Conservation (phyloP, 176 grass and related monocot species). For the Triticum aestivum region DNA sequence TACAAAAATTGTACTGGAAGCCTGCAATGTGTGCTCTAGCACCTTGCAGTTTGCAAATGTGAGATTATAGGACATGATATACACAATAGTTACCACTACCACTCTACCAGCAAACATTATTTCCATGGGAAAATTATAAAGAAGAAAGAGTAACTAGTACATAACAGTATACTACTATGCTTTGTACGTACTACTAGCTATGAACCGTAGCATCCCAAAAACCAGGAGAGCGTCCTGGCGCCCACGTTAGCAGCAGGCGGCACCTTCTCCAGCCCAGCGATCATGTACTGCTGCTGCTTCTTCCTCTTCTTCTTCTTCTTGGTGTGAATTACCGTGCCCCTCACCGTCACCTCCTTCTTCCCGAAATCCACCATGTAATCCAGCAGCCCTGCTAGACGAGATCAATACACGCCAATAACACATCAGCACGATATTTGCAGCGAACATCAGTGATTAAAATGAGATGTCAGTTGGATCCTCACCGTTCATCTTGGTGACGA, state of each 20-base stretch:
- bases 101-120: background rate
- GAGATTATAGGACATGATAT: background rate
- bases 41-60: background rate
- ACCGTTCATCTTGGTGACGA: conserved; percentile 99
- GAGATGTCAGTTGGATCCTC: conserved; percentile 15
- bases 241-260: background rate
- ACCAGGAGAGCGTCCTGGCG: conserved; percentile 43
- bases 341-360: conserved; percentile 87
- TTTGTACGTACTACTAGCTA: background rate
- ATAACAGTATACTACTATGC: conserved; percentile 1
- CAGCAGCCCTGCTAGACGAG: conserved; percentile 68
- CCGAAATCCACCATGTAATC: conserved; percentile 98
- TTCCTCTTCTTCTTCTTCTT: conserved; percentile 35
- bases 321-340: conserved; percentile 45
- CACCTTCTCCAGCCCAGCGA: conserved; percentile 19
- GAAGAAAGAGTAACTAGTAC: conserved; percentile 1
- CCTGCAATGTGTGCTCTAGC: background rate
- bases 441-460: background rate
- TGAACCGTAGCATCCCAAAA: conserved; percentile 55
- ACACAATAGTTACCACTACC: background rate
- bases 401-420: background rate
- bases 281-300: background rate
- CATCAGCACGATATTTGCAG: background rate
- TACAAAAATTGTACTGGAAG: background rate
- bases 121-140: background rate